Evolutionary conservation across 192 early-diverging fungal species (phyloP), one percentile per base, ranked within the genome.

Genomic region (Umbelopsis vinacea): DNA sequence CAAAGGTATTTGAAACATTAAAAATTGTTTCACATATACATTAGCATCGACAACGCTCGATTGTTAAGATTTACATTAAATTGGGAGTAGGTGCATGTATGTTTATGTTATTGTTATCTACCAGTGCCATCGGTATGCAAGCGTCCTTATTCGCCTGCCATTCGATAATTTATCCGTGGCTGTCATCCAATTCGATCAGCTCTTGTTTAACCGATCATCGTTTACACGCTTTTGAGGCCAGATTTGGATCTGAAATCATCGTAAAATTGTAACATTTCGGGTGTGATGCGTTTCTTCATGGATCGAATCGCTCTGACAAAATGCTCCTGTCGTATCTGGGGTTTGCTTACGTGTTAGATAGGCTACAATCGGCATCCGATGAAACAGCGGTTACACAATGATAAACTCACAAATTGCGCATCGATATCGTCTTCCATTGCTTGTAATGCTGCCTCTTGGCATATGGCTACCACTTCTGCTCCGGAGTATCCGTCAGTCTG

Each of bases 211-310:
- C 40, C 40, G 11, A 43, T 43, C 40, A 12, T 43, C 11, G 8
- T 43, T 71, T 79, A 87, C 9, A 88, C 75, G 68, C 81, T 84
- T 70, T 80, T 80, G 19, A 88, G 46, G 45, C 85, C 88, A 22
- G 83, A 88, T 38, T 60, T 74, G 53, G 72, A 52, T 24, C 87
- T 78, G 76, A 95, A 98, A 14, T 83, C 73, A 29, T 90, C 88
- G 71, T 98, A 99, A 75, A 97, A 99, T 38, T 76, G 76, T 24
- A 99, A 82, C 93, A 98, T 97, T 67, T 97, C 96, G 1, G 79
- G 84, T 6, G 94, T 94, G 67, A 99, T 97, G 29, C 95, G 85
- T 43, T 88, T 82, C 1, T 88, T 89, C 71, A 94, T 89, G 6
- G 69, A 72, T 11, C 46, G 24, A 11, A 93, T 55, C 0, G 92